phyloP scores from a whole-genome alignment of 2,329 filamentous ascomycete species.

The Penicillium frequentans region DNA sequence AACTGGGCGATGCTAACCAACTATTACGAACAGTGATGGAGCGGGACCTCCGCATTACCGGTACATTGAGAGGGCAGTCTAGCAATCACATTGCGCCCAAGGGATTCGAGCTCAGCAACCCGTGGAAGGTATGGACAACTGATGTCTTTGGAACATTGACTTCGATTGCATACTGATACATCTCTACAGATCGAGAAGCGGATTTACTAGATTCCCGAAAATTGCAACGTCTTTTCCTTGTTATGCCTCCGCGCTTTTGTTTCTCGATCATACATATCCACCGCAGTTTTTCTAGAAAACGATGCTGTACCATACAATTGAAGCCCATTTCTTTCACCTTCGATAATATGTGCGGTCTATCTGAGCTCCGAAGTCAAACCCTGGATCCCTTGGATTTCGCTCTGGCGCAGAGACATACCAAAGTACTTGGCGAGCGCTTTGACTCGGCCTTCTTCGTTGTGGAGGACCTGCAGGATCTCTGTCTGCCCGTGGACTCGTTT shows the following conservation, averaged over 20 bases:
- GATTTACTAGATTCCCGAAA: slow-evolving; percentile 34
- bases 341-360: slow-evolving; percentile 8
- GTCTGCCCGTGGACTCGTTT: slow-evolving; percentile 54
- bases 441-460: slow-evolving; percentile 57
- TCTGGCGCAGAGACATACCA: slow-evolving; percentile 51
- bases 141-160: not conserved
- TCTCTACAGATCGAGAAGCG: slow-evolving; percentile 40
- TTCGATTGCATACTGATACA: slow-evolving; percentile 17
- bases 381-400: slow-evolving; percentile 53
- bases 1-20: slow-evolving; percentile 20
- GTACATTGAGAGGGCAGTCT: slow-evolving; percentile 61
- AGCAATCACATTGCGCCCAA: slow-evolving; percentile 58
- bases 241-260: slow-evolving; percentile 23
- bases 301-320: slow-evolving; percentile 24
- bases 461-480: slow-evolving; percentile 48
- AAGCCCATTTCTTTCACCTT: not conserved
- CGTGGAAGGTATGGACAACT: slow-evolving; percentile 58
- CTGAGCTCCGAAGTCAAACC: slow-evolving; percentile 52
- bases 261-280: slow-evolving; percentile 26
- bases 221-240: slow-evolving; percentile 21
- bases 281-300: slow-evolving; percentile 24
- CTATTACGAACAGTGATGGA: slow-evolving; percentile 60
- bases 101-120: slow-evolving; percentile 67
- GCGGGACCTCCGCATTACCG: slow-evolving; percentile 63
- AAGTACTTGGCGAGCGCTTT: slow-evolving; percentile 53